A percentile compares a stretch with the other conserved stretches of the same genome.
Conservation (phyloP, 23 red algal genomes). For the Chondrus crispus region DNA sequence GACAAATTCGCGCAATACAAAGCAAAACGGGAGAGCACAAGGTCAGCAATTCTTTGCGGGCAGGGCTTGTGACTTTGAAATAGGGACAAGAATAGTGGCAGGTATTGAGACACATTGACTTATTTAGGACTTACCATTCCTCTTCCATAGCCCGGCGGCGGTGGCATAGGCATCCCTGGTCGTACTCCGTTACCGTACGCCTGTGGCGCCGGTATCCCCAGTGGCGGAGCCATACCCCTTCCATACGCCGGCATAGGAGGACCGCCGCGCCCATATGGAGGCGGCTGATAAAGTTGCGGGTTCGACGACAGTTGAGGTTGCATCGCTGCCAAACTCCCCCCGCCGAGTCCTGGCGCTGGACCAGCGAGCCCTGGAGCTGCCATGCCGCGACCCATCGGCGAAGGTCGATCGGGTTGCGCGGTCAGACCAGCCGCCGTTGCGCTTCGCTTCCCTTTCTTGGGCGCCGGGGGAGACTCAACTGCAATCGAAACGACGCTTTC, state of each 20-base stretch:
- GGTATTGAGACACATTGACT: too few species aligned
- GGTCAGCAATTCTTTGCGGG: neutral
- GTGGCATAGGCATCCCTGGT: neutral
- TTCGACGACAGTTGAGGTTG: slow-evolving; percentile 43
- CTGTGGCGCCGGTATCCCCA: neutral
- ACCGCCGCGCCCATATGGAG: slow-evolving; percentile 16
- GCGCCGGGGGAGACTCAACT: slow-evolving; percentile 72
- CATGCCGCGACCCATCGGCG: slow-evolving; percentile 36
- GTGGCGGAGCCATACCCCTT: neutral
- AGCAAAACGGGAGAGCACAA: neutral
- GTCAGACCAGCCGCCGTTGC: slow-evolving; percentile 44
- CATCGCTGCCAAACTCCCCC: neutral
- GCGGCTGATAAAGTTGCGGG: slow-evolving; percentile 41
- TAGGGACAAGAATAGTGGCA: too few species aligned
- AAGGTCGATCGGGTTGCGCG: neutral
- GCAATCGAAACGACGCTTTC: slow-evolving; percentile 86
- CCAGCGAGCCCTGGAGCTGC: slow-evolving; percentile 5
- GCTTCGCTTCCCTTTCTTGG: slow-evolving; percentile 41
- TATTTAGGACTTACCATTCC: neutral
- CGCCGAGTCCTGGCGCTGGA: slow-evolving; percentile 44
- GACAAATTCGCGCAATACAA: neutral
- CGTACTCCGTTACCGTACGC: neutral
- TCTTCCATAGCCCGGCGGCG: neutral
- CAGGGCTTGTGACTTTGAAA: too few species aligned
- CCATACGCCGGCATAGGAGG: neutral